These are phyloP conservation scores for Clonostachys byssicola DNA, from an alignment of 2,329 filamentous ascomycete genomes.

Conservation along the genomic window DNA sequence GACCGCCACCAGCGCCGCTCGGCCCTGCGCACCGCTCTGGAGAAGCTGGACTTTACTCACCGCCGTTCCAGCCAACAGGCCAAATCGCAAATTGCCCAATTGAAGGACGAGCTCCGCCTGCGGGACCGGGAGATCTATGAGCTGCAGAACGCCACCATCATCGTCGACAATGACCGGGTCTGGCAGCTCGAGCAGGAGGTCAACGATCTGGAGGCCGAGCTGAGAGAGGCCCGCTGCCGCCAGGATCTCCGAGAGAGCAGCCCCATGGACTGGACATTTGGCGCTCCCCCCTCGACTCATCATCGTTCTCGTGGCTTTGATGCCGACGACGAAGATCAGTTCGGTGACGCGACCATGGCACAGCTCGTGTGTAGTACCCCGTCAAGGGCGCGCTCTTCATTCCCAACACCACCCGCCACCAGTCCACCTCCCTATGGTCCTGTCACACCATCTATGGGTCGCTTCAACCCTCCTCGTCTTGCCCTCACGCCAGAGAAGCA, in stretches of 20 bases:
- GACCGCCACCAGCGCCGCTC: conserved; percentile 53
- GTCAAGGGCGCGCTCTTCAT: conserved; percentile 32
- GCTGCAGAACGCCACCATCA: conserved; percentile 43
- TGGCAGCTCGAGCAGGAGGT: conserved; percentile 35
- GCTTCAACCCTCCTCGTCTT: neutral
- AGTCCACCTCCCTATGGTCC: conserved; percentile 42
- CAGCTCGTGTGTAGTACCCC: conserved; percentile 50
- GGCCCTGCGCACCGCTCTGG: conserved; percentile 54
- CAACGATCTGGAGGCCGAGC: conserved; percentile 23
- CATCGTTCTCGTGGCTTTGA: conserved; percentile 32
- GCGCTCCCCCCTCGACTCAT: conserved; percentile 16
- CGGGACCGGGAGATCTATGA: conserved; percentile 50
- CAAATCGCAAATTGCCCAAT: conserved; percentile 40
- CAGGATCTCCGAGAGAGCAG: conserved; percentile 1
- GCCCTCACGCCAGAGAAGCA: neutral
- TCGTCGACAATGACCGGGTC: conserved; percentile 40
- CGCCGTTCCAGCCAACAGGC: conserved; percentile 29
- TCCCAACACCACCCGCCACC: conserved; percentile 51
- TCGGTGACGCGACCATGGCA: conserved; percentile 45
- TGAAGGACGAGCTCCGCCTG: conserved; percentile 41
- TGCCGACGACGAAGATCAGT: conserved; percentile 23
- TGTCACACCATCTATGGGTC: neutral
- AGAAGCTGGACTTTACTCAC: conserved; percentile 43
- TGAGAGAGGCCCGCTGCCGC: conserved; percentile 12
- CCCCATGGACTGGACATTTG: conserved; percentile 41